These are phyloP conservation scores for Calonectria crousiana DNA, from an alignment of 2,329 filamentous ascomycete genomes.

Conservation along the genomic window DNA sequence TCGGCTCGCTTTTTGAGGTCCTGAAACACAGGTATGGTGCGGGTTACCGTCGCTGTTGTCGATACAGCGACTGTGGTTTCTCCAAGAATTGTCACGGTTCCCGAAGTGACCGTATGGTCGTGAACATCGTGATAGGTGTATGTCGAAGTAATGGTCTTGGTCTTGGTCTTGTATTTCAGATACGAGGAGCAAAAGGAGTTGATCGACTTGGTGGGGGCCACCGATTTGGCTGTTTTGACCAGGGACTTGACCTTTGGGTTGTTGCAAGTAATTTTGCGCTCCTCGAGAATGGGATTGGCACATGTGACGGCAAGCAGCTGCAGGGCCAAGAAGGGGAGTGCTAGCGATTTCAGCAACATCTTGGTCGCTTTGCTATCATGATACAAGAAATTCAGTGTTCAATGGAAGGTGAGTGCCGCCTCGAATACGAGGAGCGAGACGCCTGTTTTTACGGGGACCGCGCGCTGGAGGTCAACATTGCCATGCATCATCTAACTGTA, in stretches of 20 bases:
- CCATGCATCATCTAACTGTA: background rate
- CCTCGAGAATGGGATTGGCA: background rate
- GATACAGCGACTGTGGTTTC: background rate
- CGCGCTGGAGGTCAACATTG: background rate
- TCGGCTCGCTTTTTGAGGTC: background rate
- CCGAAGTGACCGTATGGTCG: background rate
- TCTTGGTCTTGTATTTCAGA: background rate
- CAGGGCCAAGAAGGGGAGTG: background rate
- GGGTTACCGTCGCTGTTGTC: background rate
- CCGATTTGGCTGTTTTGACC: background rate
- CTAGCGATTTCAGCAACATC: background rate
- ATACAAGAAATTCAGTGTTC: background rate
- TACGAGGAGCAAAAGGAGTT: background rate
- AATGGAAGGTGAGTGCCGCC: background rate
- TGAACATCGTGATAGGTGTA: background rate
- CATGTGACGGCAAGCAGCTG: background rate
- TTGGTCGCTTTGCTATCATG: background rate
- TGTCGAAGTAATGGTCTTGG: background rate
- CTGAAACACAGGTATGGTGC: background rate
- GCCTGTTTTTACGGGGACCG: background rate
- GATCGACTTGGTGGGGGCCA: background rate
- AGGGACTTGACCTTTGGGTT: background rate
- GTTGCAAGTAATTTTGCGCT: background rate
- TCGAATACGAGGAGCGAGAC: background rate
- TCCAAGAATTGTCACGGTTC: background rate